Percentiles rank a stretch among this genome's conserved stretches.
phyloP scores from a whole-genome alignment of 257 asterid genomes.

The Gentiana straminea region DNA sequence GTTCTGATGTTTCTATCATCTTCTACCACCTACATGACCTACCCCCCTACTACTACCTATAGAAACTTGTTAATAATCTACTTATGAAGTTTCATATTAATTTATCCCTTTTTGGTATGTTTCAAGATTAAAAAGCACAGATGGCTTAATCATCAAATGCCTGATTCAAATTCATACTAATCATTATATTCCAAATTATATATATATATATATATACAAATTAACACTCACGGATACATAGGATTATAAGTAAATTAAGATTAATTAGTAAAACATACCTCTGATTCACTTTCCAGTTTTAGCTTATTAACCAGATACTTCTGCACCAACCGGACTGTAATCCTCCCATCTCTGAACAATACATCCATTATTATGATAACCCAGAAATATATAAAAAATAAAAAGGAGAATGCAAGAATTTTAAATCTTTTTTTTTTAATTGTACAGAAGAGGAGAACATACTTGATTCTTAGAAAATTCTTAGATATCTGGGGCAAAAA shows the following conservation, averaged over 20 bases:
- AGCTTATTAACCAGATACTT: constrained; percentile 86
- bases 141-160: neutral
- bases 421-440: neutral
- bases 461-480: constrained; percentile 95
- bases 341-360: constrained; percentile 65
- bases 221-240: neutral
- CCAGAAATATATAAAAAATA: neutral
- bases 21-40: constrained; percentile 14
- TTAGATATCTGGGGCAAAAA: constrained; percentile 84
- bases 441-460: constrained; percentile 6
- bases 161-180: neutral
- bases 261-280: constrained; percentile 41
- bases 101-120: neutral
- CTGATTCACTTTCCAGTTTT: constrained; percentile 72
- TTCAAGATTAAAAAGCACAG: neutral
- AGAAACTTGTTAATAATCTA: neutral
- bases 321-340: constrained; percentile 67
- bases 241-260: neutral
- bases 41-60: neutral
- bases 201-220: neutral
- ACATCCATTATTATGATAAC: neutral
- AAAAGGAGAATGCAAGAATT: neutral
- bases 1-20: constrained; percentile 56
- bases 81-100: neutral
- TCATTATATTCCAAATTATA: neutral